These are phyloP conservation scores for Blastocystis sp. DNA, from an alignment of 352 stramenopile genomes.

Conservation along the genomic window DNA sequence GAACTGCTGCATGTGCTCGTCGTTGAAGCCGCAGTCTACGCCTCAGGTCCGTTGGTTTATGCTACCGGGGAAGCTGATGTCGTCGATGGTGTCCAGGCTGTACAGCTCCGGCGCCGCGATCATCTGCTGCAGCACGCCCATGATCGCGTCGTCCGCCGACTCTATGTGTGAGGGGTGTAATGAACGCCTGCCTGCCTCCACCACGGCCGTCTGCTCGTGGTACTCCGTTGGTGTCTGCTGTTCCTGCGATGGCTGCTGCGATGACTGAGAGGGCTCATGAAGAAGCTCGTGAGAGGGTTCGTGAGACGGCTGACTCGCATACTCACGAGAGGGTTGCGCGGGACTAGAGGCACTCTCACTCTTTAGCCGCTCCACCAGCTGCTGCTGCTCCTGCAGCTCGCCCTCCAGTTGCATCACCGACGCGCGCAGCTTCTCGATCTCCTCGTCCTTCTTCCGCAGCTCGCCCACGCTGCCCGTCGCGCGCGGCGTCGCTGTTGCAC, in stretches of 20 bases:
- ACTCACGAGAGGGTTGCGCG: not conserved
- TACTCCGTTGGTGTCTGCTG: not conserved
- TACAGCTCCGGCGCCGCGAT: conserved; percentile 23
- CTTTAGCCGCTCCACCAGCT: not conserved
- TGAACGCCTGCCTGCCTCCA: not conserved
- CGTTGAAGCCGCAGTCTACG: conserved; percentile 44
- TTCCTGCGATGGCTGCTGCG: not conserved
- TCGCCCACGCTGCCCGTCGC: not conserved
- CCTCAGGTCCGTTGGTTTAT: not conserved
- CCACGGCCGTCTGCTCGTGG: not conserved
- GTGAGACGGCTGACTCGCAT: not conserved
- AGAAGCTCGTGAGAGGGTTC: not conserved
- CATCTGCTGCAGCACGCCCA: conserved; percentile 54
- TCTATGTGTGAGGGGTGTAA: not conserved
- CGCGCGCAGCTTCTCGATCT: conserved; percentile 6
- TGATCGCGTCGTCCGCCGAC: not conserved
- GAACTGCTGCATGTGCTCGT: conserved; percentile 52
- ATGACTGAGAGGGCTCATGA: not conserved
- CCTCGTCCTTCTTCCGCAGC: conserved; percentile 26
- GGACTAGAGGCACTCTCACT: not conserved
- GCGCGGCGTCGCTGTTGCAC: not conserved
- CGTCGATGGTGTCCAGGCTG: conserved; percentile 58
- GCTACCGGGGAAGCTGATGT: conserved; percentile 48
- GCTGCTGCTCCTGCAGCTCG: conserved; percentile 3
- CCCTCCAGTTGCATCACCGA: conserved; percentile 30